Evolutionary conservation across 2,329 filamentous ascomycete genomes (phyloP), one percentile per base, ranked within the genome.

Genomic region (Ophiocordyceps robertsii): DNA sequence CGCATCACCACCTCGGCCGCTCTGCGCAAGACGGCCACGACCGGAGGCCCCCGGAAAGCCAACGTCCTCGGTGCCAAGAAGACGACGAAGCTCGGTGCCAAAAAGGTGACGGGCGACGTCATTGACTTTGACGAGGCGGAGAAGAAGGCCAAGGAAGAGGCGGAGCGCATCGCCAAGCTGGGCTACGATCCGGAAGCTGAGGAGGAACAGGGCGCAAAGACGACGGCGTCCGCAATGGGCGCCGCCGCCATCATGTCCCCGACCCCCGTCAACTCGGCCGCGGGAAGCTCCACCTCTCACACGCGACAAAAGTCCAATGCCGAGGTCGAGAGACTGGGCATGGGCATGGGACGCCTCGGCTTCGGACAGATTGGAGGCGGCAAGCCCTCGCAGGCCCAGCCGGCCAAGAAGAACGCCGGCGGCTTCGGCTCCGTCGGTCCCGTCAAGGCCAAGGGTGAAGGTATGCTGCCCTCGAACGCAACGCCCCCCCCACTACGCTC

Each of bases 91-190:
- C 73, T 96, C 11, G 92, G 90, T 31, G 90, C 81, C 27, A 96
- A 96, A 77, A 96, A 96, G 70, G 77, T 94, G 30, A 77, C 73
- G 4, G 74, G 70, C 38, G 84, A 89, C 50, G 67, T 80, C 12
- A 89, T 98, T 48, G 90, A 98, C 66, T 98, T 98, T 56, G 92
- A 98, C 50, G 92, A 90, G 61, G 92, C 89, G 3, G 92, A 98
- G 70, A 87, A 85, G 64, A 95, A 93, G 66, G 92, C 92, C 37
- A 94, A 90, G 62, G 92, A 96, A 64, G 92, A 98, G 64, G 92
- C 89, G 3, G 92, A 96, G 63, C 82, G 92, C 51, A 92, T 95
- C 58, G 88, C 83, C 60, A 95, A 94, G 66, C 70, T 98, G 19
- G 92, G 92, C 33, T 98, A 98, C 56, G 88, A 98, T 54, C 87